Conservation (phyloP, 768 basidiomycete species). For the Podaxis rugospora region DNA sequence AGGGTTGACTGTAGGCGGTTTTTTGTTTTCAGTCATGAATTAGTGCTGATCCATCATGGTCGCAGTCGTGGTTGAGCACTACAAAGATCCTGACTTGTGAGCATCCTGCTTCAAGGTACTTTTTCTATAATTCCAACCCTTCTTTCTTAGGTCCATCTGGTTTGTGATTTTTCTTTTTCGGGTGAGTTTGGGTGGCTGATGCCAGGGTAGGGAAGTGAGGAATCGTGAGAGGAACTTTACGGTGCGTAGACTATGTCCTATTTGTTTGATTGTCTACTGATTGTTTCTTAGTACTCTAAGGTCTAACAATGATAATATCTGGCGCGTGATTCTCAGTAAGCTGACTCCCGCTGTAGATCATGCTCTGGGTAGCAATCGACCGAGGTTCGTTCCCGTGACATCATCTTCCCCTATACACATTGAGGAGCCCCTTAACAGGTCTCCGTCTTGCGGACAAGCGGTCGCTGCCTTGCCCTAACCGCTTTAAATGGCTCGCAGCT, state of each 20-base stretch:
- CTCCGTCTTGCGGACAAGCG: conserved; percentile 93
- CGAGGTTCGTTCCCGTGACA: conserved; percentile 45
- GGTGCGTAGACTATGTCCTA: conserved; percentile 34
- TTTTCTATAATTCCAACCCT: background rate
- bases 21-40: background rate
- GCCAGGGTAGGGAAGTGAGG: conserved; percentile 74
- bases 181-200: background rate
- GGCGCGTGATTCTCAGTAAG: conserved; percentile 8
- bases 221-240: conserved; percentile 83
- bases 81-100: conserved; percentile 75
- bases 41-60: background rate
- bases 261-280: background rate
- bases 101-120: conserved; percentile 21
- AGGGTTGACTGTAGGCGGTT: conserved; percentile 67
- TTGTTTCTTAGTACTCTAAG: conserved; percentile 65
- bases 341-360: conserved; percentile 45
- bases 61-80: conserved; percentile 69
- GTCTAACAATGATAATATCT: conserved; percentile 23
- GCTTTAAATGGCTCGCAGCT: conserved; percentile 15
- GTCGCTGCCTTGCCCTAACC: conserved; percentile 70
- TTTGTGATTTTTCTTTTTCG: conserved; percentile 31
- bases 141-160: conserved; percentile 74
- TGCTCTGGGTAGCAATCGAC: conserved; percentile 97
- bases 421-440: conserved; percentile 26
- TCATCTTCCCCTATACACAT: background rate